phyloP scores from a whole-genome alignment of 1,284 basidiomycete species.

The Rhizoctonia solani region DNA sequence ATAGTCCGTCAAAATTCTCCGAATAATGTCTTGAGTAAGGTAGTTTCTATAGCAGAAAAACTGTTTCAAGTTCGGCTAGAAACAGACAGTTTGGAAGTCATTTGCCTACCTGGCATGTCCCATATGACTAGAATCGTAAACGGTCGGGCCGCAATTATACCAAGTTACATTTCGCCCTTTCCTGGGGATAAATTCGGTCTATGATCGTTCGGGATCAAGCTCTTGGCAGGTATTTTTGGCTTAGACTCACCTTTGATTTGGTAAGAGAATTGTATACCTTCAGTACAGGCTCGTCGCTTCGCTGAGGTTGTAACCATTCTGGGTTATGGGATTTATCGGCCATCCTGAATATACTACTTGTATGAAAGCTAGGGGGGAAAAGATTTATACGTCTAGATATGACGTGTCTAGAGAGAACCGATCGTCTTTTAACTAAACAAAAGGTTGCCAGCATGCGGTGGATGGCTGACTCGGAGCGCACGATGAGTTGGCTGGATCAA shows the following conservation, averaged over 20 bases:
- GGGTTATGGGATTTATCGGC: constrained; percentile 42
- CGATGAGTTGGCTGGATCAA: constrained; percentile 14
- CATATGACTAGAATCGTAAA: constrained; percentile 99
- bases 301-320: constrained; percentile 46
- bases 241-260: constrained; percentile 72
- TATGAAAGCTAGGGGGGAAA: not conserved
- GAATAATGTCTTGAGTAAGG: constrained; percentile 94
- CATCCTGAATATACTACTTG: constrained; percentile 10
- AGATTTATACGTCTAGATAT: not conserved
- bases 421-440: constrained; percentile 6
- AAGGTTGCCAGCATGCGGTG: constrained; percentile 13
- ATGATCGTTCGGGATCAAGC: constrained; percentile 32
- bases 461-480: not conserved
- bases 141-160: constrained; percentile 99
- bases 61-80: constrained; percentile 23
- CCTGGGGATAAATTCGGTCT: constrained; percentile 83
- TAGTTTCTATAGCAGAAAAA: constrained; percentile 73
- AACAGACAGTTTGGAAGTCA: constrained; percentile 35
- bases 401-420: not conserved
- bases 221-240: constrained; percentile 34
- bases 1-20: constrained; percentile 92
- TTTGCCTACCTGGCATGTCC: constrained; percentile 87
- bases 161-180: constrained; percentile 90
- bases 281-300: constrained; percentile 52
- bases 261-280: constrained; percentile 96